phyloP scores from a whole-genome alignment of 2,329 filamentous ascomycete species.

The Fusarium floridanum region DNA sequence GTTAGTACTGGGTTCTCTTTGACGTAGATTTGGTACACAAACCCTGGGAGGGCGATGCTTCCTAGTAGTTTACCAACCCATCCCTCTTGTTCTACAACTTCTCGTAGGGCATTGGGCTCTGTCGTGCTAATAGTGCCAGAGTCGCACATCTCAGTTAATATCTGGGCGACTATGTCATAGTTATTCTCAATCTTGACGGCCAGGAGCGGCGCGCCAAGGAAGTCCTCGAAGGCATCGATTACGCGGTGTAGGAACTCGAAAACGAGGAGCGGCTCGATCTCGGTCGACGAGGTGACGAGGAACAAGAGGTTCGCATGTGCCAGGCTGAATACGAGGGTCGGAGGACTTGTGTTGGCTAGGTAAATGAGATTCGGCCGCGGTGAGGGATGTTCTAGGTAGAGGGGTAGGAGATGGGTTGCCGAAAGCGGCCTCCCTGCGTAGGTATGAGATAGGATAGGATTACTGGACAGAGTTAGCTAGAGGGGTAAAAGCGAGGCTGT shows the following conservation, averaged over 20 bases:
- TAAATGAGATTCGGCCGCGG: constrained; percentile 91
- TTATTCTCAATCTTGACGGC: constrained; percentile 87
- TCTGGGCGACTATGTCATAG: constrained; percentile 94
- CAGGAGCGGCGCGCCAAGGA: constrained; percentile 87
- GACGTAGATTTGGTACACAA: constrained; percentile 35
- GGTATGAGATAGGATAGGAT: constrained; percentile 86
- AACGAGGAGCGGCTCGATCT: constrained; percentile 89
- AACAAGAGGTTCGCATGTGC: constrained; percentile 90
- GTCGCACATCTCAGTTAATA: constrained; percentile 97
- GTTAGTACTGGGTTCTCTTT: constrained; percentile 19
- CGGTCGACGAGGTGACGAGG: constrained; percentile 84
- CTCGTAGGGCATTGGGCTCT: constrained; percentile 91
- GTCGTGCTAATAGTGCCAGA: constrained; percentile 89
- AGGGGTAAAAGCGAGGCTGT: not conserved
- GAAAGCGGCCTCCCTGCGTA: constrained; percentile 87
- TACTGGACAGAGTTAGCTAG: constrained; percentile 64
- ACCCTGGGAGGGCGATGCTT: constrained; percentile 87
- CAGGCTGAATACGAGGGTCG: constrained; percentile 90
- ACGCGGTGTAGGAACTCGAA: constrained; percentile 96
- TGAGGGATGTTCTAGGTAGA: constrained; percentile 85
- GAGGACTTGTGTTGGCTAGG: constrained; percentile 82
- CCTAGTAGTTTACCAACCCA: constrained; percentile 90
- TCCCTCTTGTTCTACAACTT: constrained; percentile 91
- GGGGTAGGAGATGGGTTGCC: constrained; percentile 80
- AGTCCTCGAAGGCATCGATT: constrained; percentile 93